Evolutionary conservation across 129 eudicot genomes (phyloP), one percentile per base, ranked within the genome.

Genomic region (Flaveria linearis): DNA sequence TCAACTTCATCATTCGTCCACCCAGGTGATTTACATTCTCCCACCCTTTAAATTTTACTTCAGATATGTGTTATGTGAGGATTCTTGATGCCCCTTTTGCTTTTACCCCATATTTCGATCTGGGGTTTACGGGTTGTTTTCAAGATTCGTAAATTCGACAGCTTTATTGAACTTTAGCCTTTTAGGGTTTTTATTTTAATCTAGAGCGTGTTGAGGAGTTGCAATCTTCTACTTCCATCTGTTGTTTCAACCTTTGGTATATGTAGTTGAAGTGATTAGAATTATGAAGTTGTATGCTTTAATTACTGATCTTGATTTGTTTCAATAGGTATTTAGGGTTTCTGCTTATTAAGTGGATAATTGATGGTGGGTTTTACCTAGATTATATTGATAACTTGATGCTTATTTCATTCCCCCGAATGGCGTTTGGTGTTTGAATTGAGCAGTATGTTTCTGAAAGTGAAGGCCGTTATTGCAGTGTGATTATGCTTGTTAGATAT

Each of bases 1-100:
- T 92, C 68, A 89, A 87, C 96, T 92, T 92, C 85, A 89, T 92
- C 68, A 92, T 92, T 76, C 84, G 97, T n/a, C 97, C 97, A 17
- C 97, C 97, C 68, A 92, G 97, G 97, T 92, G 28, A 75, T 28
- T 69, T 57, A 9, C 20, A 12, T 55, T 22, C 36, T 33, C 16
- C 36, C 25, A 41, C 18, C 43, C 36, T 50, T 2, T 75, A 1
- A 51, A 26, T 67, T 53, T 15, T 15, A 51, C 41, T 65, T 16
- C 65, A 20, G 41, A 5, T 77, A 10, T 77, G 11, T 75, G 25
- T 79, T 64, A 8, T 76, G 41, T 36, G 1, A 36, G 41, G 5
- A 2, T 36, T 36, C 41, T 36, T 36, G 41, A 36, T 36, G 41
- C 41, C 41, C 41, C 41, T 36, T 36, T 36, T 36, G 41, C 7